Base-by-base conservation (phyloP, 208 protist species). In the Trypanosoma congolense region DNA sequence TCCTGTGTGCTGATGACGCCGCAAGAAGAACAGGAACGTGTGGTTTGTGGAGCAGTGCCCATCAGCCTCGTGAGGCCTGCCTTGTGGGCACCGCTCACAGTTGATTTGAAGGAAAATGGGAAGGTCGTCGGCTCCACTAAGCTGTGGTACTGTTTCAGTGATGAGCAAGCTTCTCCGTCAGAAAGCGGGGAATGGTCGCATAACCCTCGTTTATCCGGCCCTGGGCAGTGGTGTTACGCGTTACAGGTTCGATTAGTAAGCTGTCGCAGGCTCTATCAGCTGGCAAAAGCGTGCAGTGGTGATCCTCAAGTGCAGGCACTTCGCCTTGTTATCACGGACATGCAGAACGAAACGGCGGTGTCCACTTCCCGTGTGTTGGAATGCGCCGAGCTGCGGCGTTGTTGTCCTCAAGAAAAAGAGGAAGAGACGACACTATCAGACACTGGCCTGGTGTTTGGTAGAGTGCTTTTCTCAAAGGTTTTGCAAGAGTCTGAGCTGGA, bases 361-460 rank as follows among this genome's bases (percentile, higher is more conserved):
- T 8, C 56, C 45, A 6, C 51, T 10, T 61, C 56, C 4, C 56
- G 56, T 21, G 21, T 53, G 28, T 25, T 61, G 43, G 56, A 61
- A 10, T 18, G 12, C 2, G 35, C 30, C 10, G 56, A 61, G 22
- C 18, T 61, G 25, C n/a, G 45, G 30, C 24, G 42, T 6, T 30
- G 9, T 14, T 24, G 35, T 45, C 6, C 2, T 12, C 30, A 31
- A 8, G 14, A 53, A n/a, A 22, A 53, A 29, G 56, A 45, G 25
- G 12, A 19, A 30, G 45, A 21, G 35, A 38, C 9, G 33, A 38
- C 33, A 38, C 33, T 12, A 6, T 12, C 33, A 6, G 33, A 6
- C 33, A 28, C 53, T 22, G 22, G 45, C 4, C 18, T 61, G 19
- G 8, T 28, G 25, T 53, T 53, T 30, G 43, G 10, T 28, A 42